phyloP scores from a whole-genome alignment of 805 yeast genomes.

The Yamadazyma philogaea region DNA sequence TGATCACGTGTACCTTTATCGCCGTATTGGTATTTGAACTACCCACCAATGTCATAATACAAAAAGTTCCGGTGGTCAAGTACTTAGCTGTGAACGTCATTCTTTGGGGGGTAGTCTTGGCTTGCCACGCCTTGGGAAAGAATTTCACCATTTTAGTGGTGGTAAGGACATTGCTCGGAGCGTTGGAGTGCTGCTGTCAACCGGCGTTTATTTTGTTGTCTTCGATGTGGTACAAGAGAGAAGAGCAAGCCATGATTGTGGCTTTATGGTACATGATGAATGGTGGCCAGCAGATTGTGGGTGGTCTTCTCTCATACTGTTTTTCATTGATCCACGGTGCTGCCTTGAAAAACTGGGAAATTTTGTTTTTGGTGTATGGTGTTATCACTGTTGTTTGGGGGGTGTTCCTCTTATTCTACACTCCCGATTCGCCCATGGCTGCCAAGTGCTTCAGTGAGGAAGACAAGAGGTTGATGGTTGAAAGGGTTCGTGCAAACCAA shows the following conservation, averaged over 20 bases:
- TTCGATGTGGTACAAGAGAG: constrained; percentile 58
- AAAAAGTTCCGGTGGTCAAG: constrained; percentile 47
- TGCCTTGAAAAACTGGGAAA: constrained; percentile 55
- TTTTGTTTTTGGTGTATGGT: constrained; percentile 58
- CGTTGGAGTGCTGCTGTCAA: constrained; percentile 53
- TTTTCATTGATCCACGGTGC: constrained; percentile 45
- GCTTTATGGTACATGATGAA: constrained; percentile 57
- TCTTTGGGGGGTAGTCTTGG: constrained; percentile 54
- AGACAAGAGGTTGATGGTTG: constrained; percentile 45
- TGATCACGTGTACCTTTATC: constrained; percentile 52
- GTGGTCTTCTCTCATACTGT: constrained; percentile 43
- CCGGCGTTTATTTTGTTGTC: constrained; percentile 56
- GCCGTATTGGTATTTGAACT: constrained; percentile 55
- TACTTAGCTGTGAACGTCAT: constrained; percentile 45
- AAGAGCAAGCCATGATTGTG: constrained; percentile 49
- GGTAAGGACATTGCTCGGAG: constrained; percentile 50
- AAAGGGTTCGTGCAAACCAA: constrained; percentile 46
- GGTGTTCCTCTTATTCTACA: constrained; percentile 33
- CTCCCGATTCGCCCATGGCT: constrained; percentile 48
- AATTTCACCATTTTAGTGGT: constrained; percentile 52
- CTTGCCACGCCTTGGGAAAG: constrained; percentile 50
- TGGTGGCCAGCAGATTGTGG: constrained; percentile 54
- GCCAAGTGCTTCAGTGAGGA: constrained; percentile 35
- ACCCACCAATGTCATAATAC: constrained; percentile 31
- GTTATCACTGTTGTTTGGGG: constrained; percentile 51